A percentile compares a stretch with the other conserved stretches of the same genome.
Evolutionary conservation across 2,329 filamentous ascomycete genomes (phyloP).

Genomic region (Alternaria sp.): DNA sequence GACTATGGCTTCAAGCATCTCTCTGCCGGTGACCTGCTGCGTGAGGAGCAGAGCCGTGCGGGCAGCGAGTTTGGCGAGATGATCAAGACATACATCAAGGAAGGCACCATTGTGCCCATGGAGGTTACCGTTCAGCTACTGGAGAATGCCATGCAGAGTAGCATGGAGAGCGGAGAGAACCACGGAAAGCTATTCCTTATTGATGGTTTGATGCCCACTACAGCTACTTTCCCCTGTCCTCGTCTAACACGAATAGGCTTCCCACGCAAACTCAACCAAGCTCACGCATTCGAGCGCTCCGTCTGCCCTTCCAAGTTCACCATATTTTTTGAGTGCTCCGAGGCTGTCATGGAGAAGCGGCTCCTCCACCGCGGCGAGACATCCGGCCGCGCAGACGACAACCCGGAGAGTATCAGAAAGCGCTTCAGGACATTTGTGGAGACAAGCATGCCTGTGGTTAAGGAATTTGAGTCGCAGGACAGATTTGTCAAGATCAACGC

Average conservation of each 20-base stretch:
- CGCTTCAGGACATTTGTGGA: slow-evolving; percentile 93
- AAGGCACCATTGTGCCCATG: slow-evolving; percentile 98
- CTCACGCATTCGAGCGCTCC: slow-evolving; percentile 86
- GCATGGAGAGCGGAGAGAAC: slow-evolving; percentile 62
- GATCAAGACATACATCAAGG: slow-evolving; percentile 91
- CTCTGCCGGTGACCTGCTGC: slow-evolving; percentile 89
- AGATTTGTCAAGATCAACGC: slow-evolving; percentile 84
- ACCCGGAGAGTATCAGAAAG: slow-evolving; percentile 94
- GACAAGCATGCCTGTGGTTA: slow-evolving; percentile 96
- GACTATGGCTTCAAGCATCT: slow-evolving; percentile 94
- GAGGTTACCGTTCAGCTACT: slow-evolving; percentile 94
- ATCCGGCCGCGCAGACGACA: slow-evolving; percentile 89
- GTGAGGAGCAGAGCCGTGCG: slow-evolving; percentile 87
- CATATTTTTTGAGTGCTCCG: slow-evolving; percentile 93
- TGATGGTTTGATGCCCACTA: slow-evolving; percentile 58
- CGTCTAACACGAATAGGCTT: slow-evolving; percentile 66
- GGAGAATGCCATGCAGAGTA: slow-evolving; percentile 87
- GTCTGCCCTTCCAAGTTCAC: slow-evolving; percentile 87
- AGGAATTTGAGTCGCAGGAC: slow-evolving; percentile 78
- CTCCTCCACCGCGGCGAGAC: slow-evolving; percentile 92
- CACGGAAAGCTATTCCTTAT: slow-evolving; percentile 76
- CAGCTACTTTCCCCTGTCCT: too few relatives aligned
- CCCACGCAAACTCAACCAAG: slow-evolving; percentile 97
- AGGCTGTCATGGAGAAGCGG: slow-evolving; percentile 84
- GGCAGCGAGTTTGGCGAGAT: slow-evolving; percentile 90